A percentile compares a stretch with the other conserved stretches of the same genome.
These are phyloP conservation scores for Pyronema domesticum DNA, from an alignment of 495 filamentous ascomycete species.

Conservation along the genomic window DNA sequence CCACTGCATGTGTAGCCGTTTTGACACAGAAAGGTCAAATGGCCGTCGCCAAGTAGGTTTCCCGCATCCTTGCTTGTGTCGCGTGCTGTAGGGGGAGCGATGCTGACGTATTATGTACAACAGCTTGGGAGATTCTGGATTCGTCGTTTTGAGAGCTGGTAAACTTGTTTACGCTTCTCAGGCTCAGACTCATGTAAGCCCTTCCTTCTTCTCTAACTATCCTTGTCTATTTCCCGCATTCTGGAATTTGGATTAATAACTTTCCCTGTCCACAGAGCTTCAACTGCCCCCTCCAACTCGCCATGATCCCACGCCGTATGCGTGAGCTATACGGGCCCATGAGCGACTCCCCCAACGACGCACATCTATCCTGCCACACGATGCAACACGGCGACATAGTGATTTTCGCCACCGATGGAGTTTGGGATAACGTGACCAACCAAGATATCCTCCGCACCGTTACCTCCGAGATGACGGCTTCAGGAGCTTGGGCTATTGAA, in stretches of 20 bases:
- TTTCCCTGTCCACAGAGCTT: conserved; percentile 37
- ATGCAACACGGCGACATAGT: conserved; percentile 83
- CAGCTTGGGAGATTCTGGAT: conserved; percentile 88
- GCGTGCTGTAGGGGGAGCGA: too few relatives aligned
- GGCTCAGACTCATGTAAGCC: conserved; percentile 59
- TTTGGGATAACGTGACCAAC: conserved; percentile 91
- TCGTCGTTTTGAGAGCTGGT: conserved; percentile 64
- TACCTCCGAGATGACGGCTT: conserved; percentile 50
- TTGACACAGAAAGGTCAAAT: conserved; percentile 49
- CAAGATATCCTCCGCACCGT: conserved; percentile 69
- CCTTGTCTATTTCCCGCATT: not conserved
- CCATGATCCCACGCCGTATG: conserved; percentile 49
- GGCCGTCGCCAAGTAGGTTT: conserved; percentile 60
- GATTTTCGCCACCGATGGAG: conserved; percentile 80
- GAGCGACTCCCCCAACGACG: conserved; percentile 66
- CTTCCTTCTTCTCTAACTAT: not conserved
- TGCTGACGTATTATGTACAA: not conserved
- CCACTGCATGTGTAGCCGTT: conserved; percentile 73
- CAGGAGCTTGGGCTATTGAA: conserved; percentile 51
- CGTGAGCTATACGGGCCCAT: conserved; percentile 68
- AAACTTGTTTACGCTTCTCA: conserved; percentile 65
- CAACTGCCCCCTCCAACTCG: conserved; percentile 92
- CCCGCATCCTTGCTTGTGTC: not conserved
- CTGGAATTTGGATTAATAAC: not conserved
- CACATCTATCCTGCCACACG: conserved; percentile 52